A percentile compares a stretch with the other conserved stretches of the same genome.
Conservation (phyloP, 2,329 filamentous ascomycete species). For the Annulohypoxylon truncatum region DNA sequence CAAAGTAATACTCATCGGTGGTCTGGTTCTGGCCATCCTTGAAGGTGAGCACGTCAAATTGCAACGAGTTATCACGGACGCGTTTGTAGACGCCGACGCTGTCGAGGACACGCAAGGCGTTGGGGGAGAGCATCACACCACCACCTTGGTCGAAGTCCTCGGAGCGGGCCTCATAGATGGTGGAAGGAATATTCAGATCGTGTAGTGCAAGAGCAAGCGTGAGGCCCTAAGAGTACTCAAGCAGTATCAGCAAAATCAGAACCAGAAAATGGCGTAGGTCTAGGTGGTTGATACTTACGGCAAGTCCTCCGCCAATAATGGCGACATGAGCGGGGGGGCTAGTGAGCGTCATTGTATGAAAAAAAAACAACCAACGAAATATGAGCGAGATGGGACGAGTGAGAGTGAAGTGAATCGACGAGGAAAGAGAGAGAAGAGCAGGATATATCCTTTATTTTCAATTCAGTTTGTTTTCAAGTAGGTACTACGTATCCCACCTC, state of each 20-base stretch:
- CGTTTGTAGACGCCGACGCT: constrained; percentile 60
- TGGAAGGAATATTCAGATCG: constrained; percentile 60
- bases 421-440: too few species aligned
- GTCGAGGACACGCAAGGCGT: constrained; percentile 66
- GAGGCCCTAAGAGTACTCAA: constrained; percentile 54
- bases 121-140: constrained; percentile 69
- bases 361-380: too few species aligned
- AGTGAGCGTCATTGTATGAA: not conserved
- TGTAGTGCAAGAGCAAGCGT: constrained; percentile 66
- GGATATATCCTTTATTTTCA: too few species aligned
- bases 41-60: constrained; percentile 64
- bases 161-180: constrained; percentile 63
- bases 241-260: constrained; percentile 1
- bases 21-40: constrained; percentile 51
- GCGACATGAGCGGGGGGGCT: not conserved
- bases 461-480: too few species aligned
- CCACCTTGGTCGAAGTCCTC: constrained; percentile 59
- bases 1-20: constrained; percentile 61
- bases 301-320: not conserved
- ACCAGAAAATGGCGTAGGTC: not conserved
- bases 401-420: too few species aligned
- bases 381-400: too few species aligned
- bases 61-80: constrained; percentile 59
- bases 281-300: not conserved
- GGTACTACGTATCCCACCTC: too few species aligned